phyloP scores from a whole-genome alignment of 257 asterid species.

The Solanum ahanhuiri region DNA sequence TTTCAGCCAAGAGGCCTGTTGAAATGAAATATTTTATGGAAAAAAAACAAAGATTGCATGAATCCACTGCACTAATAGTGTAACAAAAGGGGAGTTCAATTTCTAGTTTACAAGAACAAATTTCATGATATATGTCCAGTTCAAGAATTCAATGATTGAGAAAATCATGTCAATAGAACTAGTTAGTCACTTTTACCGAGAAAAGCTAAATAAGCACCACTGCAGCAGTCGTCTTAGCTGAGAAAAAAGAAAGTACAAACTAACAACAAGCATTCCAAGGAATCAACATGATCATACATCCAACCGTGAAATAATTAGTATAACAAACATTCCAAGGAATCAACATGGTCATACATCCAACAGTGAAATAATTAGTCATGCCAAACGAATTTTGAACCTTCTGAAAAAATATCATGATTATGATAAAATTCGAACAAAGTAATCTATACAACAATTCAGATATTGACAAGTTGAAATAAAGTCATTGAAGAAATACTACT shows the following conservation, averaged over 20 bases:
- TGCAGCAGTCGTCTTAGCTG: not conserved
- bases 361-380: not conserved
- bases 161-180: not conserved
- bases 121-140: not conserved
- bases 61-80: not conserved
- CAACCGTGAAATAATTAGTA: not conserved
- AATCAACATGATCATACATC: not conserved
- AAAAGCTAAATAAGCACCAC: not conserved
- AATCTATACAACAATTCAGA: constrained; percentile 31
- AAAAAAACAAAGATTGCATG: not conserved
- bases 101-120: not conserved
- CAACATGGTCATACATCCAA: not conserved
- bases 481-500: constrained; percentile 27
- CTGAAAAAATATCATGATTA: not conserved
- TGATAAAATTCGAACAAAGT: not conserved
- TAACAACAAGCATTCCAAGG: not conserved
- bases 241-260: not conserved
- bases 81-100: not conserved
- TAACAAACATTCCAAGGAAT: not conserved
- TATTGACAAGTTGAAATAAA: constrained; percentile 50
- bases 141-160: not conserved
- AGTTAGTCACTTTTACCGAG: not conserved
- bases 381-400: not conserved
- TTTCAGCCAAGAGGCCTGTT: not conserved
- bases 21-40: not conserved